Evolutionary conservation across 768 basidiomycete species (phyloP).

Genomic region (Kwoniella sp.): DNA sequence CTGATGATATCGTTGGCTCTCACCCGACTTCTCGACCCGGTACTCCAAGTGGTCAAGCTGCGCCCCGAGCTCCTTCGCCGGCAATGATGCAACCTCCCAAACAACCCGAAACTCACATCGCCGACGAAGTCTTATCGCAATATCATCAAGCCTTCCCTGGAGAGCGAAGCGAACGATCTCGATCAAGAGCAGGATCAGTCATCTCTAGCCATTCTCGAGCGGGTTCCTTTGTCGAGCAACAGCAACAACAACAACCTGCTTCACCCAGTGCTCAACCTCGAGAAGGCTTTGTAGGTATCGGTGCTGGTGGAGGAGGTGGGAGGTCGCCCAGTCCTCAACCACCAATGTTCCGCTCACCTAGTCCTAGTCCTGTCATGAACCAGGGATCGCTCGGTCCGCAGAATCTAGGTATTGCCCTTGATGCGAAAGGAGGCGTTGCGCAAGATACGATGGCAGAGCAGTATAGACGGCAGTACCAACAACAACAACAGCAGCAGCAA

Average conservation of each 20-base stretch:
- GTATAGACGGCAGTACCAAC: conserved; percentile 47
- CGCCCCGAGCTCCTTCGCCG: conserved; percentile 55
- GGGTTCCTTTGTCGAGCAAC: conserved; percentile 41
- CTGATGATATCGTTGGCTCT: conserved; percentile 74
- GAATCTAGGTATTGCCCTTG: conserved; percentile 76
- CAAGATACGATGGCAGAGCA: conserved; percentile 62
- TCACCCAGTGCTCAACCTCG: conserved; percentile 36
- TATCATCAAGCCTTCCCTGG: conserved; percentile 88
- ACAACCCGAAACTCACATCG: conserved; percentile 59
- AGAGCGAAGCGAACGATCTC: conserved; percentile 58
- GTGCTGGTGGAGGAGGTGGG: conserved; percentile 64
- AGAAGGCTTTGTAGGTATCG: conserved; percentile 77
- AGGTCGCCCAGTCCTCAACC: conserved; percentile 59
- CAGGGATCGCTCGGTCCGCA: conserved; percentile 70
- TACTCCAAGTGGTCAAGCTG: conserved; percentile 61
- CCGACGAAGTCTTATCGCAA: conserved; percentile 68
- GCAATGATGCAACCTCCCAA: conserved; percentile 71
- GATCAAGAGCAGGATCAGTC: conserved; percentile 37
- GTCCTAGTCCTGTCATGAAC: conserved; percentile 57
- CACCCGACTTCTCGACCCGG: conserved; percentile 74
- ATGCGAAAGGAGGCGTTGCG: conserved; percentile 75
- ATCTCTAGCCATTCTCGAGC: conserved; percentile 37
- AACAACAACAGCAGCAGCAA: conserved; percentile 40
- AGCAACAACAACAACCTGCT: too few species aligned
- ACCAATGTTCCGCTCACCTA: conserved; percentile 56